Percentiles rank a stretch among this genome's conserved stretches.
phyloP scores from a whole-genome alignment of 176 grass and related monocot genomes.

The Hsuehochloa calcarea region DNA sequence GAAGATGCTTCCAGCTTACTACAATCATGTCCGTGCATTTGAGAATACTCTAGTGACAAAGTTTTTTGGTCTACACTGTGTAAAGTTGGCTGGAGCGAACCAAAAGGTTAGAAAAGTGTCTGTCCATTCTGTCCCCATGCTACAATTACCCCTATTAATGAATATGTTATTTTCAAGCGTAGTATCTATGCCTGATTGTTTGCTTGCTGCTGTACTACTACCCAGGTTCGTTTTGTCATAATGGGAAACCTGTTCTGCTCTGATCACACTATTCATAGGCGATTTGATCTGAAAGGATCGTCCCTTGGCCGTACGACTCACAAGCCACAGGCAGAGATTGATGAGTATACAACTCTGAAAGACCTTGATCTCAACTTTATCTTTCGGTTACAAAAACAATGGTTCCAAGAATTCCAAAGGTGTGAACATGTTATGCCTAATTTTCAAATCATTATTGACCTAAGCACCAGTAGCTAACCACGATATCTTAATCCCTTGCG shows the following conservation, averaged over 20 bases:
- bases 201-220: slow-evolving; percentile 25
- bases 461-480: background rate
- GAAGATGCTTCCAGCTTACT: slow-evolving; percentile 15
- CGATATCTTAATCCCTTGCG: slow-evolving; percentile 30
- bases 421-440: slow-evolving; percentile 38
- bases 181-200: slow-evolving; percentile 30
- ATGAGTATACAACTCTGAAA: slow-evolving; percentile 91
- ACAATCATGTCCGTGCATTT: slow-evolving; percentile 71
- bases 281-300: slow-evolving; percentile 94
- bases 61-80: slow-evolving; percentile 90
- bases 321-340: slow-evolving; percentile 71
- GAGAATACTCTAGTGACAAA: slow-evolving; percentile 86
- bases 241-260: slow-evolving; percentile 95
- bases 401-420: slow-evolving; percentile 81
- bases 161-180: slow-evolving; percentile 15
- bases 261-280: slow-evolving; percentile 76
- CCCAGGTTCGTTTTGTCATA: slow-evolving; percentile 93
- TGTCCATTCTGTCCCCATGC: background rate
- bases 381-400: slow-evolving; percentile 70
- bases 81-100: slow-evolving; percentile 66
- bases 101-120: slow-evolving; percentile 70
- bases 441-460: slow-evolving; percentile 4
- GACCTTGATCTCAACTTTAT: slow-evolving; percentile 98
- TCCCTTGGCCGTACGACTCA: slow-evolving; percentile 78
- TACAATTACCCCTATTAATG: background rate